Percentiles rank a stretch among this genome's conserved stretches.
These are phyloP conservation scores for Mortierella alpina DNA, from an alignment of 192 early-diverging fungal species.

Conservation along the genomic window DNA sequence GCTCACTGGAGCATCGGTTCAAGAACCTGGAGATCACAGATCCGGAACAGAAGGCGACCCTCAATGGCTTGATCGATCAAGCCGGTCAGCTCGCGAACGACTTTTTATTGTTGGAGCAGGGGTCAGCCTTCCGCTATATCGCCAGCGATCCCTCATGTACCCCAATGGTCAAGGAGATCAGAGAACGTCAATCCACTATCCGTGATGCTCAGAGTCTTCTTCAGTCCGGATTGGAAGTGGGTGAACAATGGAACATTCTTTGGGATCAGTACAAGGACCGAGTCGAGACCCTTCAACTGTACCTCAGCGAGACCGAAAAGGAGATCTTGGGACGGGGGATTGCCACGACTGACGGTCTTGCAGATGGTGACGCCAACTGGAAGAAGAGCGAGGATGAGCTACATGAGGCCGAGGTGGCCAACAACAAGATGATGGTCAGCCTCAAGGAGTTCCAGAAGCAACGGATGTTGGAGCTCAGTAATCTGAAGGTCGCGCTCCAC, in stretches of 20 bases:
- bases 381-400: conserved; percentile 48
- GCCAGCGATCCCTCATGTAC: conserved; percentile 28
- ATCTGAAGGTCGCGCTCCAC: conserved; percentile 33
- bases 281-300: conserved; percentile 23
- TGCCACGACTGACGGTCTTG: conserved; percentile 27
- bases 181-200: conserved; percentile 14
- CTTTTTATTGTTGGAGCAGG: conserved; percentile 28
- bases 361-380: conserved; percentile 46
- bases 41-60: conserved; percentile 3
- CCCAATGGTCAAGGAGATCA: conserved; percentile 27
- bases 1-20: not conserved
- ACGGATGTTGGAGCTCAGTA: conserved; percentile 37
- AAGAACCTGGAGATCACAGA: conserved; percentile 25
- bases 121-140: conserved; percentile 21
- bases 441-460: conserved; percentile 35
- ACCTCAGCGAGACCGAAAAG: conserved; percentile 26
- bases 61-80: conserved; percentile 22
- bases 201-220: conserved; percentile 19
- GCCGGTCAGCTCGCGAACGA: conserved; percentile 22
- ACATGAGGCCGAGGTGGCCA: conserved; percentile 30
- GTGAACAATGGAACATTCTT: conserved; percentile 44
- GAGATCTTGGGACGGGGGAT: conserved; percentile 35
- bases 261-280: conserved; percentile 49
- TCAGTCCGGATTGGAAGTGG: conserved; percentile 31
- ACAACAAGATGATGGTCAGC: conserved; percentile 21